Conservation (phyloP, 2,329 filamentous ascomycete species). For the Cephalotrichum gorgonifer region DNA sequence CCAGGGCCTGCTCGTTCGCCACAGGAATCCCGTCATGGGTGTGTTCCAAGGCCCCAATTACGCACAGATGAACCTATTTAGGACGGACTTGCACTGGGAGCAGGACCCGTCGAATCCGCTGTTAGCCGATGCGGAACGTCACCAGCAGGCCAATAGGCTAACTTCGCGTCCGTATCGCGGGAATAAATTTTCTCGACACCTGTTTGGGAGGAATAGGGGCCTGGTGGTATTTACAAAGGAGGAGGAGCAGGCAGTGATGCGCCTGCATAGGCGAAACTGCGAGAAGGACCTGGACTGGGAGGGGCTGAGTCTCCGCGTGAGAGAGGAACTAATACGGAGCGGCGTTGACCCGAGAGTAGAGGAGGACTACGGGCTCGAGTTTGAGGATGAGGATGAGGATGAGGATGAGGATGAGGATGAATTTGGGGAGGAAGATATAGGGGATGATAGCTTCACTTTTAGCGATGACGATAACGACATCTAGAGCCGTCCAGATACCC, state of each 20-base stretch:
- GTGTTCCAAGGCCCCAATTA: conserved; percentile 47
- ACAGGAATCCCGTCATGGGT: conserved; percentile 37
- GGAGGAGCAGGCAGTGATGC: conserved; percentile 1
- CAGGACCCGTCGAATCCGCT: conserved; percentile 32
- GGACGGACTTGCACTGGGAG: conserved; percentile 36
- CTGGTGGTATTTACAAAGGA: background rate
- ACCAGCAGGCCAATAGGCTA: conserved; percentile 29
- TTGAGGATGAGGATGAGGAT: conserved; percentile 20
- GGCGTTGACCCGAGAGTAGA: conserved; percentile 15
- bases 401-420: conserved; percentile 20
- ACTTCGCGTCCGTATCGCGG: conserved; percentile 15
- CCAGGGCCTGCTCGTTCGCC: conserved; percentile 27
- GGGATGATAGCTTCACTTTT: too few relatives aligned
- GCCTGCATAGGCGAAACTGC: conserved; percentile 16
- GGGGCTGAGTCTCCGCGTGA: conserved; percentile 11
- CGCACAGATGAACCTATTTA: conserved; percentile 31
- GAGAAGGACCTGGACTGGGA: conserved; percentile 17
- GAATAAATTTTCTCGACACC: background rate
- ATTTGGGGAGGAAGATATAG: too few relatives aligned
- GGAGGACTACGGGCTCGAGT: conserved; percentile 12
- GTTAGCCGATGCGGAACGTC: conserved; percentile 27
- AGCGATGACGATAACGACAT: too few relatives aligned
- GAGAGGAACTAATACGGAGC: conserved; percentile 9
- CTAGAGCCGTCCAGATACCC: too few relatives aligned
- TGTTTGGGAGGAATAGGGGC: background rate